Evolutionary conservation across 2,329 filamentous ascomycete genomes (phyloP), one percentile per base, ranked within the genome.

Genomic region (Byssothecium circinans): DNA sequence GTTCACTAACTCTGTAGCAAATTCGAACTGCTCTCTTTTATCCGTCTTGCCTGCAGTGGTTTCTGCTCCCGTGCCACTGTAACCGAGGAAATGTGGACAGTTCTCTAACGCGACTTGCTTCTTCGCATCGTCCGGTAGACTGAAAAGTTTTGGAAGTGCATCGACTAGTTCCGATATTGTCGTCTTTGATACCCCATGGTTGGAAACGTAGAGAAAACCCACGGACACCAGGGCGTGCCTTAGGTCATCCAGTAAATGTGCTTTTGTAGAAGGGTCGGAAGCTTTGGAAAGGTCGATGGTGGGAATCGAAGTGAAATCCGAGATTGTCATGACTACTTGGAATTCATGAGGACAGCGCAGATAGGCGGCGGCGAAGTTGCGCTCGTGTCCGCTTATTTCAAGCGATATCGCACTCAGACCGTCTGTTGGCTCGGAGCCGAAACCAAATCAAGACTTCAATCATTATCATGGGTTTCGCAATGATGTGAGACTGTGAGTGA

Each of bases 11-110:
- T 84, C 81, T 0, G 80, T 84, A 12, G 79, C 81, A 58, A 81
- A 80, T 58, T 85, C 81, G 39, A 83, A 79, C 55, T 85, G 82
- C 60, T 85, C 81, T 15, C 81, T 68, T 15, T 72, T 66, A 57
- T 85, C 82, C 12, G 65, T 56, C 42, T 68, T 65, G 0, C 80
- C 79, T 0, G 78, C 76, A 1, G 83, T 85, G 0, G 69, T 80
- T 61, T 85, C 82, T 19, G 77, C 71, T 0, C 81, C 81, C 15
- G 75, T 74, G 0, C 71, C 75, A 51, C 78, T 81, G 59, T 84
- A 85, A 0, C 82, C 82, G 2, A 85, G 68, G 46, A 85, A 85
- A 59, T 84, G 81, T 8, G 81, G 80, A 1, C 79, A 84, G 20
- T 82, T 78, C 20, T 51, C 2, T n/a, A 56, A 55, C 3, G 53